These are phyloP conservation scores for Suillus plorans DNA, from an alignment of 768 basidiomycete species.

Conservation along the genomic window DNA sequence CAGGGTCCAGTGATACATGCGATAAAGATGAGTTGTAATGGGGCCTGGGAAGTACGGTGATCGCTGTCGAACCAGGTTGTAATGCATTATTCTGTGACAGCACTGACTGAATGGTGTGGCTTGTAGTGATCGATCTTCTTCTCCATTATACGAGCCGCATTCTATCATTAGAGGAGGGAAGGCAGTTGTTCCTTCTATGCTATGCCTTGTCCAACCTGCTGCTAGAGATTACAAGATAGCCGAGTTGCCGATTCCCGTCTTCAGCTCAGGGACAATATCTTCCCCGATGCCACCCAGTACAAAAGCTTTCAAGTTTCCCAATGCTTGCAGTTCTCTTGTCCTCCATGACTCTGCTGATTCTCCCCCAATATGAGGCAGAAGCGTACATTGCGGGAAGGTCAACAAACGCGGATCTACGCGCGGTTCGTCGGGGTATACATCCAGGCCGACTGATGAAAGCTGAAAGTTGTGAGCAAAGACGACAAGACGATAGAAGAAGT, in stretches of 20 bases:
- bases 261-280: conserved; percentile 58
- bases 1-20: too few species aligned
- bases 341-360: conserved; percentile 72
- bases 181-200: not conserved
- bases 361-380: conserved; percentile 88
- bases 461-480: conserved; percentile 26
- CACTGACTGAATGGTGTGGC: too few species aligned
- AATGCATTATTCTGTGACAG: too few species aligned
- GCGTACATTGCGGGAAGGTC: conserved; percentile 70
- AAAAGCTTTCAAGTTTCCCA: conserved; percentile 68
- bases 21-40: too few species aligned
- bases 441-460: conserved; percentile 78
- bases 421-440: conserved; percentile 82
- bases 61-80: too few species aligned
- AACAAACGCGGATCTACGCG: conserved; percentile 70
- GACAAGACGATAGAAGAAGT: conserved; percentile 34
- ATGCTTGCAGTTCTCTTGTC: conserved; percentile 74
- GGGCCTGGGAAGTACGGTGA: too few species aligned
- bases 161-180: not conserved
- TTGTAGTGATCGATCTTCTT: not conserved
- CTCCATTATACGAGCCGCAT: not conserved
- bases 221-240: too few species aligned
- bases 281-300: conserved; percentile 55
- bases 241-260: not conserved
- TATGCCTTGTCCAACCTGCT: not conserved